Conservation (phyloP, 192 early-diverging fungal species). For the Allomyces javanicus region DNA sequence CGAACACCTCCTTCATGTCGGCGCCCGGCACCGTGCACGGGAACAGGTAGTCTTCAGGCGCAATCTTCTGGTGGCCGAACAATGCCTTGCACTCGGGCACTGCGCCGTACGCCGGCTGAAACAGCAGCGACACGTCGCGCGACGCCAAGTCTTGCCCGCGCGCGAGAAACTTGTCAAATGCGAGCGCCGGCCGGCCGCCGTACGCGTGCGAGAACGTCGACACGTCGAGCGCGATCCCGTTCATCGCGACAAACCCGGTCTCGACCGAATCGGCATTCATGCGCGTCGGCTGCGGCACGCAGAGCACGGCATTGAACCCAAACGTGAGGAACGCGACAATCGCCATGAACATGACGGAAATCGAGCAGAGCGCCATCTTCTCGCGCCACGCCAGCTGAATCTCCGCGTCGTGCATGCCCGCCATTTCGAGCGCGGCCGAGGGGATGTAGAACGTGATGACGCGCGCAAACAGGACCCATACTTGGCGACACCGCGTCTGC, state of each 20-base stretch:
- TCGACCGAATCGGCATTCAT: slow-evolving; percentile 10
- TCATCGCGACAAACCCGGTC: not conserved
- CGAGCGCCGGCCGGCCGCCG: not conserved
- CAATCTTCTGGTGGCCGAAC: not conserved
- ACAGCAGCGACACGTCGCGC: slow-evolving; percentile 15
- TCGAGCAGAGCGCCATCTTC: no score
- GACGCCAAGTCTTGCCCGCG: not conserved
- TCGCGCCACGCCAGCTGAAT: no score
- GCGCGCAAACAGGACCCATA: slow-evolving; percentile 31
- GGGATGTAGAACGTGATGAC: slow-evolving; percentile 37
- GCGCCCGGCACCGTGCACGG: not conserved
- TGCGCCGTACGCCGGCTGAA: slow-evolving; percentile 25
- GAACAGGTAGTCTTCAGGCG: not conserved
- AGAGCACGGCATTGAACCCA: slow-evolving; percentile 5
- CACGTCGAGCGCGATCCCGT: not conserved
- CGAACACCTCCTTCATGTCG: not conserved
- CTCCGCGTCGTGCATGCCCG: no score
- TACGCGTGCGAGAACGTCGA: not conserved
- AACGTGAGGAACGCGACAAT: not conserved
- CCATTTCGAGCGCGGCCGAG: not conserved
- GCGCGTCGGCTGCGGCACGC: not conserved
- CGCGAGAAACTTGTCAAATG: not conserved
- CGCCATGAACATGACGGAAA: not conserved
- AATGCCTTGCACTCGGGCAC: not conserved
- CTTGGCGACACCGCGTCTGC: not conserved